Evolutionary conservation across 73 alveolate species (phyloP), one percentile per base, ranked within the genome.

Genomic region (Paramecium sonneborni): DNA sequence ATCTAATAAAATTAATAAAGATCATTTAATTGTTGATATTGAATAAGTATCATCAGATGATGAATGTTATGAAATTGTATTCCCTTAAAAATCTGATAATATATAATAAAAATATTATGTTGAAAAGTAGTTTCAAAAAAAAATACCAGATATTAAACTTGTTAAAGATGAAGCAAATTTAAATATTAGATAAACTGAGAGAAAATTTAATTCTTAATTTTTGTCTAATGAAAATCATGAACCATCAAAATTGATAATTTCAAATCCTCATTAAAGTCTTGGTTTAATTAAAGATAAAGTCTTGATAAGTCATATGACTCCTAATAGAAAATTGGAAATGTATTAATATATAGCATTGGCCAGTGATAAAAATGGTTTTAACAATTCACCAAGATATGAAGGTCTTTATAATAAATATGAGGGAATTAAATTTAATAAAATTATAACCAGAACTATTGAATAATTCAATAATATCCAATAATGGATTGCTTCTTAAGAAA

Each of bases 61-160:
- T 20, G 90, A 79, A 79, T 79, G 90, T 44, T 79, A 79, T 44
- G 90, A 79, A 23, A 41, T 79, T 37, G 74, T 79, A 79, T 79
- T 79, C n/a, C 74, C 46, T 21, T 32, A 79, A 79, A 23, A 39
- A 21, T 30, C 41, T 43, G 55, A 41, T 0, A 79, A 18, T 43
- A 79, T 37, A 5, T 48, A 62, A 6, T 6, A 62, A 9, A 30
- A 62, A 62, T 62, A 62, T 62, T 62, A 30, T 62, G 84, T 62
- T 62, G 44, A 38, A 20, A 43, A 41, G 11, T 37, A 30, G 2
- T 46, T 43, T 79, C 8, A 72, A 18, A 72, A 72, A 11, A 72
- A 79, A 43, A 30, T 62, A 44, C 90, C 90, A 10, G 90, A 79
- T 23, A 20, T 38, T 39, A 79, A 44, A 41, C 5, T 34, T 1